Base-by-base conservation (phyloP, 2,329 filamentous ascomycete genomes). In the Aspergillus luchuensis region DNA sequence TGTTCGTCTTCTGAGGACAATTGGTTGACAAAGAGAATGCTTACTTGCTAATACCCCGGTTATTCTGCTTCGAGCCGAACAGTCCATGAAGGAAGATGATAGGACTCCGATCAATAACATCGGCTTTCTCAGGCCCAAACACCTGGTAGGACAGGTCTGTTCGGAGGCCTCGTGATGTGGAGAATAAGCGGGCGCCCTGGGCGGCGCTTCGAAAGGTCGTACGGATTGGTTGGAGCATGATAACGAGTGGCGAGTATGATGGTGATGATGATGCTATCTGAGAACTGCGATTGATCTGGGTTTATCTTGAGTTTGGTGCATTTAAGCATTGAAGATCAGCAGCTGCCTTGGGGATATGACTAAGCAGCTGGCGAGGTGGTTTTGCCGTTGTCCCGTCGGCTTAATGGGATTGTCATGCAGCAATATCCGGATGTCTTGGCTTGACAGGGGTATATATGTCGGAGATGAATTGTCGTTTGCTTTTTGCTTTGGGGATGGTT, bases 51-150 rank as follows among this genome's bases (percentile, higher is more conserved):
- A 98, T 95, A 71, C 85, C 91, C 75, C 93, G 84, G 74, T 97
- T 97, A 75, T 98, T 98, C 80, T 91, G 92, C 80, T 96, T 97
- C 39, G 91, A 97, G 19, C 94, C 94, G 72, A 98, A 97, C 10
- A 98, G 82, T 1, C 95, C 94, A 74, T 98, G 94, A 71, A 98
- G 86, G 67, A 98, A 90, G 63, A 98, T 78, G 65, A 98, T 91
- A 2, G 93, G 91, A 56, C 81, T 79, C 59, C 78, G 66, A 50
- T 36, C 33, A 36, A 67, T 67, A 48, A 66, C 57, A 56, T 73
- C 64, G n/a, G 69, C 68, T 21, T 66, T 73, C 61, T 76, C 72
- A 2, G 74, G 74, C 15, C 73, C 73, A 53, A 72, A 74, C 48
- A 76, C 70, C 56, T 77, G 73, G 58, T 73, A 76, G 1, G 74